These are phyloP conservation scores for Coniochaeta ligniaria DNA, from an alignment of 2,329 filamentous ascomycete species.

Conservation along the genomic window DNA sequence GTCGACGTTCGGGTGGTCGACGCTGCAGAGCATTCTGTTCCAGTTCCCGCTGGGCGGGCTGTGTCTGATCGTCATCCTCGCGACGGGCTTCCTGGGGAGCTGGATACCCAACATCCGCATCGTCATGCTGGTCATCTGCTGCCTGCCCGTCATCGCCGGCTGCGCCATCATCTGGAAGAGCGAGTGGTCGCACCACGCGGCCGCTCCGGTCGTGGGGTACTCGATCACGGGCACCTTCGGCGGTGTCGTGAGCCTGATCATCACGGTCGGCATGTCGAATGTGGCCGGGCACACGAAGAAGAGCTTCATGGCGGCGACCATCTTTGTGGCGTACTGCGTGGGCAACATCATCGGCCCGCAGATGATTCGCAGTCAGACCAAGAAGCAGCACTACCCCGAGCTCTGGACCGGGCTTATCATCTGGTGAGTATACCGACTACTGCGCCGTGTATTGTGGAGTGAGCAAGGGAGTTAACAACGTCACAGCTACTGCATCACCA, in stretches of 20 bases:
- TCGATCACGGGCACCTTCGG: slow-evolving; percentile 68
- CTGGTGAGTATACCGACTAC: slow-evolving; percentile 29
- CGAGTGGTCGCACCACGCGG: slow-evolving; percentile 55
- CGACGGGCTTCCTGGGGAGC: slow-evolving; percentile 58
- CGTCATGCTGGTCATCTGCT: slow-evolving; percentile 56
- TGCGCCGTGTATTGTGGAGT: too few species aligned
- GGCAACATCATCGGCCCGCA: slow-evolving; percentile 72
- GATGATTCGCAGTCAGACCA: slow-evolving; percentile 60
- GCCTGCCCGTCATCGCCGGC: slow-evolving; percentile 67
- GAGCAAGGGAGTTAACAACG: slow-evolving; percentile 11
- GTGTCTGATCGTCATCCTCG: slow-evolving; percentile 59
- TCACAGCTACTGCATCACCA: slow-evolving; percentile 59
- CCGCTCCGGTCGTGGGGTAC: slow-evolving; percentile 63
- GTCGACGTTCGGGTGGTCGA: slow-evolving; percentile 60
- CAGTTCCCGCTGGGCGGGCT: slow-evolving; percentile 68
- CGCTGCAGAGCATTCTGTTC: slow-evolving; percentile 60
- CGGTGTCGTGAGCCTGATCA: slow-evolving; percentile 54
- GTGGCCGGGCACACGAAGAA: slow-evolving; percentile 74
- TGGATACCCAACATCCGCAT: slow-evolving; percentile 57
- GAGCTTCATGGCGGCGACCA: slow-evolving; percentile 65
- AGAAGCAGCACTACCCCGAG: slow-evolving; percentile 60
- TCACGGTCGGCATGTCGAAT: slow-evolving; percentile 52
- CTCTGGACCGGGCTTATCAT: slow-evolving; percentile 64
- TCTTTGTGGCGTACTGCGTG: slow-evolving; percentile 70
- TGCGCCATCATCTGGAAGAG: slow-evolving; percentile 70